phyloP scores from a whole-genome alignment of 441 rosid species.

The Erysimum cheiri region DNA sequence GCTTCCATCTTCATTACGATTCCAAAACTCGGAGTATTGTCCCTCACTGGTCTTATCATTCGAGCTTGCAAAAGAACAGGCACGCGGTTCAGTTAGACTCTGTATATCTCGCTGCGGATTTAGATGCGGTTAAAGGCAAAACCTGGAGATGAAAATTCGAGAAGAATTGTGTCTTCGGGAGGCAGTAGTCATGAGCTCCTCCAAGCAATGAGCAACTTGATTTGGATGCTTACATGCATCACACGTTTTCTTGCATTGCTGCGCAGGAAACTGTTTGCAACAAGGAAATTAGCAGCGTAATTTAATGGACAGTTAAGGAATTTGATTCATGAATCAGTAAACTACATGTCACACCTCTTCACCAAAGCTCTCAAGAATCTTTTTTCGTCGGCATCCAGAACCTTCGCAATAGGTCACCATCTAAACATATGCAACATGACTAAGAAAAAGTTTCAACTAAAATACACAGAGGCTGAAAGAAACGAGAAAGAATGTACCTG shows the following conservation, averaged over 20 bases:
- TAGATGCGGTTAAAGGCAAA: slow-evolving; percentile 25
- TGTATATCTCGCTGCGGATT: neutral
- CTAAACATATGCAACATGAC: slow-evolving; percentile 50
- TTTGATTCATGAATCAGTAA: slow-evolving; percentile 7
- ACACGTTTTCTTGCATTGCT: slow-evolving; percentile 74
- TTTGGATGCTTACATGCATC: slow-evolving; percentile 91
- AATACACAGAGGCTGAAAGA: slow-evolving; percentile 27
- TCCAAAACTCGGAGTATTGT: slow-evolving; percentile 88
- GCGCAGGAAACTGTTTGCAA: slow-evolving; percentile 59
- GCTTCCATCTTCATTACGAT: slow-evolving; percentile 76
- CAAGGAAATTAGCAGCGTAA: slow-evolving; percentile 24
- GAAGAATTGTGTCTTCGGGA: slow-evolving; percentile 65
- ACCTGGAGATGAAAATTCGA: slow-evolving; percentile 71
- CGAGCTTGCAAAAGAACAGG: slow-evolving; percentile 55
- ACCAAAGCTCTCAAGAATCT: slow-evolving; percentile 88
- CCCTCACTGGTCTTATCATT: slow-evolving; percentile 50
- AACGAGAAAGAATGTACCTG: slow-evolving; percentile 51
- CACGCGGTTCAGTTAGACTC: slow-evolving; percentile 10
- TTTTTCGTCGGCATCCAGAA: slow-evolving; percentile 92
- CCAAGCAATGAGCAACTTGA: slow-evolving; percentile 65
- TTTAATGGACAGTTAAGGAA: neutral
- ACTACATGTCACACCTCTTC: slow-evolving; percentile 63
- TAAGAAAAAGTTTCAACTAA: slow-evolving; percentile 38
- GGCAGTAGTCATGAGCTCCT: slow-evolving; percentile 59
- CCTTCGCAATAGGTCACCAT: slow-evolving; percentile 89